Base-by-base conservation (phyloP, 1,284 basidiomycete genomes). In the Microbotryum intermedium region DNA sequence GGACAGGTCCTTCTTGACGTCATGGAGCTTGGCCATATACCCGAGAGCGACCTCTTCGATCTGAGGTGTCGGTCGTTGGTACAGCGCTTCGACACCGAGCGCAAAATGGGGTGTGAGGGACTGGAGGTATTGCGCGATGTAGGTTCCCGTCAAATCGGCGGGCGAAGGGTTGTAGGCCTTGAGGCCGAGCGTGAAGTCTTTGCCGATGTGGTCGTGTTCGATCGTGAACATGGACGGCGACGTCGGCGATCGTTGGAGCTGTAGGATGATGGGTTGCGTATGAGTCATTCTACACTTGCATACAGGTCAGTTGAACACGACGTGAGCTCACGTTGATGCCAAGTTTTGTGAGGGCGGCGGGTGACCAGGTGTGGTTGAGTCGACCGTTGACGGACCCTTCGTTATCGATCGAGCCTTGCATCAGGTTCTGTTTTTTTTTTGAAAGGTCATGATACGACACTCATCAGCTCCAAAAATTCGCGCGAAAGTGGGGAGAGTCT, bases 111-210 rank as follows among this genome's bases (percentile, higher is more conserved):
- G 88, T 43, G 91, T 88, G 72, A 99, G 70, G n/a, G 94, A 97
- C 77, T 97, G 95, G 61, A 98, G 82, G 77, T 94, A 90, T 72
- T 85, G 92, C 71, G 86, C 89, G 60, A 97, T 83, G 78, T 90
- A 97, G 74, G 97, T 89, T 63, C 95, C 95, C n/a, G 90, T 89
- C 16, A 72, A 51, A 77, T 97, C 92, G 57, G 83, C 79, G 16
- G 88, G 87, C 59, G 85, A 91, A 11, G 93, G 93, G 79, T 99
- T 98, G 74, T 95, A 82, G 23, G 88, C 85, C 76, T 97, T 97
- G 70, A 85, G 72, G 76, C 93, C 94, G 59, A 93, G 70, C 59
- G 84, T 85, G 77, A 87, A 97, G 77, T 98, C 95, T 59, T 80
- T 80, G 50, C 93, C 94, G 70, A 85, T 82, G 75, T 88, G 88